These are phyloP conservation scores for Fusarium napiforme DNA, from an alignment of 2,329 filamentous ascomycete genomes.

Conservation along the genomic window DNA sequence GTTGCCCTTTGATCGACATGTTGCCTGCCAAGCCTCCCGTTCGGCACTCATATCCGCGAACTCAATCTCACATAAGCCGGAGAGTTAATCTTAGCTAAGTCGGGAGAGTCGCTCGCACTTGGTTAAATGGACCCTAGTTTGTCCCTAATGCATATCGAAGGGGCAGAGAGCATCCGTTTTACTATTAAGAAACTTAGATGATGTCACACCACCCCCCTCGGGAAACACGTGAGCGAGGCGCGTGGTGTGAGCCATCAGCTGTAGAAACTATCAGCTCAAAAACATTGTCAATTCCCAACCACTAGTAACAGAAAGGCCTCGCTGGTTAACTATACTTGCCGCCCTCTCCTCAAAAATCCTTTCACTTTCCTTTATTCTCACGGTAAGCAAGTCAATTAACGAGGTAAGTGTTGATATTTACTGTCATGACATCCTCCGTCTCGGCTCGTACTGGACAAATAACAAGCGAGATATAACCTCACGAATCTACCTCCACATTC, in stretches of 20 bases:
- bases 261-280: too few relatives aligned
- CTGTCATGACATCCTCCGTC: fast-evolving
- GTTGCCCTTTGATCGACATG: background rate
- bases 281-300: too few relatives aligned
- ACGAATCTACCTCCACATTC: background rate
- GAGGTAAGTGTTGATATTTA: fast-evolving
- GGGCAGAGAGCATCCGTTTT: background rate
- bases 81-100: background rate
- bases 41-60: background rate
- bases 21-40: background rate
- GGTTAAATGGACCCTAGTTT: background rate
- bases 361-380: fast-evolving
- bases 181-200: fast-evolving
- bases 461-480: background rate
- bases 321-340: fast-evolving
- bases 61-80: background rate
- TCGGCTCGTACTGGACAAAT: fast-evolving
- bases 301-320: too few relatives aligned
- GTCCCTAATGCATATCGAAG: background rate
- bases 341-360: fast-evolving
- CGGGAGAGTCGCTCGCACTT: background rate
- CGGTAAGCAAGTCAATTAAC: fast-evolving
- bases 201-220: background rate
- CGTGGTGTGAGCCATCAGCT: too few relatives aligned
- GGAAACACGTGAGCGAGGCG: too few relatives aligned